Base-by-base conservation (phyloP, 192 early-diverging fungal genomes). In the Entophlyctis luteolus region DNA sequence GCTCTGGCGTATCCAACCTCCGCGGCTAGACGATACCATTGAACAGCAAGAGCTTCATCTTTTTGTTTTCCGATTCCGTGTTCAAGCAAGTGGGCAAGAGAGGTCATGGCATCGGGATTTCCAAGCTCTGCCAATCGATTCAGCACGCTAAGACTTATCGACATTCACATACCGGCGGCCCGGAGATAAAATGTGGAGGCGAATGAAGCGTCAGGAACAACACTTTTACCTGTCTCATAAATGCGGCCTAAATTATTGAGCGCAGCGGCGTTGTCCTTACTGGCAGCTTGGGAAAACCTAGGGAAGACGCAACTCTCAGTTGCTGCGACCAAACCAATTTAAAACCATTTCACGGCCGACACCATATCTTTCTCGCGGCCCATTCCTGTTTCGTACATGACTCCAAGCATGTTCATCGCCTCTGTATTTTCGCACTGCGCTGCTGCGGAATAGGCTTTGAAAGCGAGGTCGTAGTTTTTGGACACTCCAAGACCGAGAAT, bases 301-400 rank as follows among this genome's bases (percentile, higher is more conserved):
- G 0, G 0, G n/a, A n/a, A n/a, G n/a, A n/a, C n/a, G n/a, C n/a
- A n/a, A n/a, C n/a, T n/a, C n/a, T n/a, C n/a, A n/a, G n/a, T n/a
- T n/a, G n/a, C n/a, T n/a, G n/a, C n/a, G n/a, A n/a, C n/a, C n/a
- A n/a, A n/a, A n/a, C n/a, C n/a, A n/a, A n/a, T n/a, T n/a, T n/a
- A n/a, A n/a, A 42, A 75, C 75, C 75, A 80, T 56, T 59, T 52
- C 6, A 80, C 55, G 20, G 79, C 81, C 1, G 59, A 38, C 1
- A 56, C 71, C 72, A 84, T 71, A 46, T 82, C 79, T 46, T 63
- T 71, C n/a, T 75, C 45, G 14, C 74, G 60, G 5, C 80, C 83
- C 33, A 84, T 67, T 6, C 83, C 83, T 49, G 79, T 65, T 49
- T 84, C 83, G 69, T 63, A 68, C 77, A 84, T 78, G 47, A 72